phyloP scores from a whole-genome alignment of 2,329 filamentous ascomycete genomes.

The Fusarium mundagurra region DNA sequence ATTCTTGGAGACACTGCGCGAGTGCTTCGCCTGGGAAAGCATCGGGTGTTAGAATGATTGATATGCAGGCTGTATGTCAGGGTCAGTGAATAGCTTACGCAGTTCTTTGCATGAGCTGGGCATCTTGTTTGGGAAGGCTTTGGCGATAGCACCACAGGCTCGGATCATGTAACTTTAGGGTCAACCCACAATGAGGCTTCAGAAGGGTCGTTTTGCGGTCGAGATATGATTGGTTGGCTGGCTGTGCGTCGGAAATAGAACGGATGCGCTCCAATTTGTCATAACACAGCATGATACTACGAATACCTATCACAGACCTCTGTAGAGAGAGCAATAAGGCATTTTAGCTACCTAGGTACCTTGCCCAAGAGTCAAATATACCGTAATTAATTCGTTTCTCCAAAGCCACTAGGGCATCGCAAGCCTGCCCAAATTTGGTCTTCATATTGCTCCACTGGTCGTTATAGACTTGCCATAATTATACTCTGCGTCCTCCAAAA shows the following conservation, averaged over 20 bases:
- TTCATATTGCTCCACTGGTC: background rate
- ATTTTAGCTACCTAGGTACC: background rate
- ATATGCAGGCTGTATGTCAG: background rate
- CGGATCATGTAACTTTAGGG: slow-evolving; percentile 23
- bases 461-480: background rate
- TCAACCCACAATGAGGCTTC: slow-evolving; percentile 28
- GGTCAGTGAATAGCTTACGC: slow-evolving; percentile 66
- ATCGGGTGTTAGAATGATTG: background rate
- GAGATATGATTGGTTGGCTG: slow-evolving; percentile 44
- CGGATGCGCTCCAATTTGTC: background rate
- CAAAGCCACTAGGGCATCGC: background rate
- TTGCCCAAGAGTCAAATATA: background rate
- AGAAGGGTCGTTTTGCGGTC: slow-evolving; percentile 38
- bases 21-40: slow-evolving; percentile 79
- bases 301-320: background rate
- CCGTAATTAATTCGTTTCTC: background rate
- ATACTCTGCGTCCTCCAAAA: slow-evolving; percentile 17
- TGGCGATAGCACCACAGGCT: slow-evolving; percentile 31
- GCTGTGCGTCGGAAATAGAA: background rate
- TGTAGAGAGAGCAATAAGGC: background rate
- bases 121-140: slow-evolving; percentile 64
- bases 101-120: slow-evolving; percentile 97
- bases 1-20: slow-evolving; percentile 93
- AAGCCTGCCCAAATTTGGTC: background rate
- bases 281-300: background rate